A percentile compares a stretch with the other conserved stretches of the same genome.
Evolutionary conservation across 1,139 yeast genomes (phyloP).

Genomic region (Debaryomyces sp.): DNA sequence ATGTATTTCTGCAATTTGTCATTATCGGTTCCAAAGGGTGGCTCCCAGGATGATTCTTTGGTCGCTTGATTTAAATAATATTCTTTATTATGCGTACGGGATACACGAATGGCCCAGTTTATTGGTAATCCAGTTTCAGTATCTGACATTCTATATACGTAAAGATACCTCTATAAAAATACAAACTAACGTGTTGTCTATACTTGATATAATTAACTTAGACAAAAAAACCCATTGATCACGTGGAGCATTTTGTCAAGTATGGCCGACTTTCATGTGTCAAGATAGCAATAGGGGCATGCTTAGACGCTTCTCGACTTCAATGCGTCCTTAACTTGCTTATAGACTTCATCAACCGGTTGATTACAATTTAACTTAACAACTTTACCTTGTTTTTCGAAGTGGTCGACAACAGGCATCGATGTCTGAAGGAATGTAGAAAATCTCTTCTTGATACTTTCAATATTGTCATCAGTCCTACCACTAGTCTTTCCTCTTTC

Average conservation of each 20-base stretch:
- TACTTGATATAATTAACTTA: background rate
- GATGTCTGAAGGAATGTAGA: constrained; percentile 84
- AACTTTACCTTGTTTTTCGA: constrained; percentile 73
- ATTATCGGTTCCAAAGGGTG: constrained; percentile 82
- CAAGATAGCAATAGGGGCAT: background rate
- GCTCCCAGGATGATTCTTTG: constrained; percentile 84
- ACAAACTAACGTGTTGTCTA: background rate
- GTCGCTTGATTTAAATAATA: constrained; percentile 76
- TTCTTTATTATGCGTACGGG: constrained; percentile 82
- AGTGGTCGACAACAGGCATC: constrained; percentile 92
- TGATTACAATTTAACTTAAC: constrained; percentile 78
- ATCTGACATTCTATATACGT: constrained; percentile 13
- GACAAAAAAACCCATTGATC: background rate
- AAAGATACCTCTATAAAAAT: background rate
- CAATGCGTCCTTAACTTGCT: constrained; percentile 68
- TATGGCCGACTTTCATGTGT: background rate
- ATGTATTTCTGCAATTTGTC: constrained; percentile 61
- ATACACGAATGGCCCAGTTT: constrained; percentile 80
- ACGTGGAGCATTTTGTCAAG: background rate
- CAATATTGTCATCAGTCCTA: constrained; percentile 89
- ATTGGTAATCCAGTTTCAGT: constrained; percentile 75
- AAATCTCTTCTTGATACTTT: constrained; percentile 88
- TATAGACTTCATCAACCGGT: constrained; percentile 77
- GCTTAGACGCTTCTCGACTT: constrained; percentile 38
- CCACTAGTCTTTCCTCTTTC: constrained; percentile 96